These are phyloP conservation scores for Cyclostephanos tholiformis DNA, from an alignment of 108 stramenopile species.

Conservation along the genomic window DNA sequence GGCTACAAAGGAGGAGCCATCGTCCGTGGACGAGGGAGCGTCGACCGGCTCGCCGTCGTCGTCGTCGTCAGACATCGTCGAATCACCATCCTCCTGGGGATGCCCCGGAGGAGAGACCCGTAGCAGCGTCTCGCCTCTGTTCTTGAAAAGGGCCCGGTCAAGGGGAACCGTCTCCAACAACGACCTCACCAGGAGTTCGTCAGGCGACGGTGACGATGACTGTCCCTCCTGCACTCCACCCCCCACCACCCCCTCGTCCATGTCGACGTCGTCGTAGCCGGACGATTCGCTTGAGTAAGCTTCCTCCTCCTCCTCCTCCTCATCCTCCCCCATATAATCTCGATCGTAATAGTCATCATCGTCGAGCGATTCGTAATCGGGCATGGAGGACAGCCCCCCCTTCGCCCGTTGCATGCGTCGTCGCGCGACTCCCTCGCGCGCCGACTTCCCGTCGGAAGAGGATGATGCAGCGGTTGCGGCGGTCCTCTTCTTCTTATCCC, in stretches of 20 bases:
- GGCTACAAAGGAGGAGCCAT: neutral
- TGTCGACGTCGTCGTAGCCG: too few species aligned
- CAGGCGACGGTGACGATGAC: neutral
- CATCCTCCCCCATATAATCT: slow-evolving; percentile 15
- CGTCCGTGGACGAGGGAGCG: slow-evolving; percentile 8
- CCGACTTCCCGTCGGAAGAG: neutral
- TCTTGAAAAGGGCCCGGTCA: slow-evolving; percentile 28
- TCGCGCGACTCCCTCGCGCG: neutral
- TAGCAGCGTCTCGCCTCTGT: slow-evolving; percentile 17
- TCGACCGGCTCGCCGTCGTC: slow-evolving; percentile 12
- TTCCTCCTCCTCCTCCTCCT: slow-evolving; percentile 1
- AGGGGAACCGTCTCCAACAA: slow-evolving; percentile 32
- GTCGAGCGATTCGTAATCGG: slow-evolving; percentile 29
- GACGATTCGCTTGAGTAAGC: slow-evolving; percentile 1
- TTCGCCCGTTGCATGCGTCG: neutral
- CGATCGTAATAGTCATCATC: slow-evolving; percentile 28
- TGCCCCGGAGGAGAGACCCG: neutral
- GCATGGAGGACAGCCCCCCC: neutral
- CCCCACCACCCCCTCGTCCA: slow-evolving; percentile 8
- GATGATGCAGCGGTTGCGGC: neutral
- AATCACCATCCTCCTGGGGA: slow-evolving; percentile 13
- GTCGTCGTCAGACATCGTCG: slow-evolving; percentile 13
- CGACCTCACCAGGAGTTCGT: slow-evolving; percentile 11
- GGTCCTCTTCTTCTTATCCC: slow-evolving; percentile 2
- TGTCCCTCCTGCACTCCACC: slow-evolving; percentile 1